Evolutionary conservation across 441 rosid species (phyloP).

Genomic region (Cnidoscolus chayamansa): DNA sequence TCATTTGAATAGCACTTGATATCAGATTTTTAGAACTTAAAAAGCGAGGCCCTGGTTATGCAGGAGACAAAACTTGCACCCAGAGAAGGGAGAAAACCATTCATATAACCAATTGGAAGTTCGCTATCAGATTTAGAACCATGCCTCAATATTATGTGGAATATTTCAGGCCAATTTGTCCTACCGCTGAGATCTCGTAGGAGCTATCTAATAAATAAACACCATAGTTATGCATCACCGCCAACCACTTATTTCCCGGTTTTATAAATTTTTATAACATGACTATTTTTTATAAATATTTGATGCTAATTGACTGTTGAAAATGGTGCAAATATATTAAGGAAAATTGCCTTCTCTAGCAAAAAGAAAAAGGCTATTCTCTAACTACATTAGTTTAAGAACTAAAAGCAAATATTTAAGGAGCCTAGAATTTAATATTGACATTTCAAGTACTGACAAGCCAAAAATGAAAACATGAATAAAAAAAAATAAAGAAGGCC

Average conservation of each 20-base stretch:
- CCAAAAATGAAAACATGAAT: background rate
- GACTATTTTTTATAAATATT: background rate
- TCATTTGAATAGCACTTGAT: background rate
- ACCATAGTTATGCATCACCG: too few relatives aligned
- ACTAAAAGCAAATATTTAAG: background rate
- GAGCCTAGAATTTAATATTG: background rate
- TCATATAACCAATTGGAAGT: background rate
- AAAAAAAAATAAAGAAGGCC: constrained; percentile 4
- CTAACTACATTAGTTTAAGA: background rate
- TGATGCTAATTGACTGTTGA: constrained; percentile 5
- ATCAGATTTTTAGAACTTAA: background rate
- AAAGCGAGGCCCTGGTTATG: background rate
- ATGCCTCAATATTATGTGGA: background rate
- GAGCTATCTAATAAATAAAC: background rate
- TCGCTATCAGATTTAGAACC: too few relatives aligned
- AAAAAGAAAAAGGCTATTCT: background rate
- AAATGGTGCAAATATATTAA: background rate
- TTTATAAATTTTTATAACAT: background rate
- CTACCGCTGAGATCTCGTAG: background rate
- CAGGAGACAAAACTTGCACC: background rate
- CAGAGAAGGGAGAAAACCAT: background rate
- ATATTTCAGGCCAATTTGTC: background rate
- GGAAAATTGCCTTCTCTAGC: background rate
- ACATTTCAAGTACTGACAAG: background rate
- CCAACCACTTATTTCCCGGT: too few relatives aligned